Evolutionary conservation across 1,284 basidiomycete genomes (phyloP).

Genomic region (Anthracocystis walkeri): DNA sequence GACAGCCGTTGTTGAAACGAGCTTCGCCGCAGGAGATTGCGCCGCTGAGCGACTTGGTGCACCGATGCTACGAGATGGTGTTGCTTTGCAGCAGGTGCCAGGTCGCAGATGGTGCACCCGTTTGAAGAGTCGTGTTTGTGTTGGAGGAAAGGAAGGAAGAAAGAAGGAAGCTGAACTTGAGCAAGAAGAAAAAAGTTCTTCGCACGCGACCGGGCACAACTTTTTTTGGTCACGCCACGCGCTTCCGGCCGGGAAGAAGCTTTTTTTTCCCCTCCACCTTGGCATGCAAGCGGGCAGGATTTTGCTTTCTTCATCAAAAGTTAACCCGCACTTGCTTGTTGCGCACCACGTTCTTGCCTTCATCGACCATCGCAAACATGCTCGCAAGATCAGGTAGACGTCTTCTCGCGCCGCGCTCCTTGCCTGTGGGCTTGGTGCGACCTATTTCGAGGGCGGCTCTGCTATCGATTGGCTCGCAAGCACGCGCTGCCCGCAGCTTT

Average conservation of each 20-base stretch:
- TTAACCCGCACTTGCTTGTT: not conserved
- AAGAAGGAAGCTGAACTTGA: not conserved
- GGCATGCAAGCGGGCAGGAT: too few species aligned
- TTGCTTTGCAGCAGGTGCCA: too few species aligned
- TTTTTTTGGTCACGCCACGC: not conserved
- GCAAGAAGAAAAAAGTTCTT: conserved; percentile 19
- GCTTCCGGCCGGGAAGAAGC: conserved; percentile 29
- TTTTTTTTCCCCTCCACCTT: not conserved
- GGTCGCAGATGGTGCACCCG: conserved; percentile 12
- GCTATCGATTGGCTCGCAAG: not conserved
- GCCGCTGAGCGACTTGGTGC: conserved; percentile 8
- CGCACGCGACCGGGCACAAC: conserved; percentile 4
- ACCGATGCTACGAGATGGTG: not conserved
- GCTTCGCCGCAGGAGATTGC: not conserved
- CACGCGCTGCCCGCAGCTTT: conserved; percentile 4
- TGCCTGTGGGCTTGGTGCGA: not conserved
- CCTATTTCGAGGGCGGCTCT: not conserved
- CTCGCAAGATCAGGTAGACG: conserved; percentile 15
- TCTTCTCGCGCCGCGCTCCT: not conserved
- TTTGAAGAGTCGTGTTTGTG: conserved; percentile 24
- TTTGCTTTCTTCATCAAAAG: conserved; percentile 1
- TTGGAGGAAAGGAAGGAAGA: conserved; percentile 11
- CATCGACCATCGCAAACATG: conserved; percentile 11
- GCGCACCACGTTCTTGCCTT: not conserved
- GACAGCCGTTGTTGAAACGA: conserved; percentile 28